Percentiles rank a stretch among this genome's conserved stretches.
Conservation (phyloP, 192 early-diverging fungal genomes). For the Endogone sp. region DNA sequence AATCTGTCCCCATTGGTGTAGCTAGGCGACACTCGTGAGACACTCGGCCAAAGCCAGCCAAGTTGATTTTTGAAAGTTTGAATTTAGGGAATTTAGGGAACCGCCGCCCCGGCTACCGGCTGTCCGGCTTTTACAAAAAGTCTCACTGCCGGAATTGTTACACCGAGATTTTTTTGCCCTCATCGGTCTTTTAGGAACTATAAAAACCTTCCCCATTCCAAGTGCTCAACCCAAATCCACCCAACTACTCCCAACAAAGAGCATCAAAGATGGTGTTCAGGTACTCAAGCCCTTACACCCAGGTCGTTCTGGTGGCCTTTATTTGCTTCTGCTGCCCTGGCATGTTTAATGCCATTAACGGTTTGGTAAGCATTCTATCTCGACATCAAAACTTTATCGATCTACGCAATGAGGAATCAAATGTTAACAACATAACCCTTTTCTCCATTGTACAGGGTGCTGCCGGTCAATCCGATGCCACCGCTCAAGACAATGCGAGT, state of each 20-base stretch:
- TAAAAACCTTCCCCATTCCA: not conserved
- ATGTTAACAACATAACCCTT: constrained; percentile 21
- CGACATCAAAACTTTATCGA: not conserved
- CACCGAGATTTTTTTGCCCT: too few species aligned
- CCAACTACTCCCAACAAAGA: not conserved
- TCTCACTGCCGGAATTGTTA: too few species aligned
- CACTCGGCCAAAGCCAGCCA: too few species aligned
- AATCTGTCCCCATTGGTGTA: too few species aligned
- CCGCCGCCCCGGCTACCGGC: too few species aligned
- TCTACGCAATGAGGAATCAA: not conserved
- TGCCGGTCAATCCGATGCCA: not conserved
- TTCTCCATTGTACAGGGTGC: constrained; percentile 14
- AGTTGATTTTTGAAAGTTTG: too few species aligned
- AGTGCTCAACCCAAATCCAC: not conserved
- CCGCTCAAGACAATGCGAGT: constrained; percentile 54
- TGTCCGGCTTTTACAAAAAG: too few species aligned
- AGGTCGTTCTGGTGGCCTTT: constrained; percentile 30
- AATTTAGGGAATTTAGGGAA: too few species aligned
- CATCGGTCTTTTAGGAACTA: not conserved
- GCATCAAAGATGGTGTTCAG: not conserved
- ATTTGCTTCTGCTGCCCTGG: constrained; percentile 41
- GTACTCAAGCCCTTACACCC: constrained; percentile 15
- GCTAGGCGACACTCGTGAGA: too few species aligned
- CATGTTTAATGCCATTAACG: constrained; percentile 63
- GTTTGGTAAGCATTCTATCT: constrained; percentile 14